Evolutionary conservation across 2,329 filamentous ascomycete species (phyloP), one percentile per base, ranked within the genome.

Genomic region (Hypocrella siamensis): DNA sequence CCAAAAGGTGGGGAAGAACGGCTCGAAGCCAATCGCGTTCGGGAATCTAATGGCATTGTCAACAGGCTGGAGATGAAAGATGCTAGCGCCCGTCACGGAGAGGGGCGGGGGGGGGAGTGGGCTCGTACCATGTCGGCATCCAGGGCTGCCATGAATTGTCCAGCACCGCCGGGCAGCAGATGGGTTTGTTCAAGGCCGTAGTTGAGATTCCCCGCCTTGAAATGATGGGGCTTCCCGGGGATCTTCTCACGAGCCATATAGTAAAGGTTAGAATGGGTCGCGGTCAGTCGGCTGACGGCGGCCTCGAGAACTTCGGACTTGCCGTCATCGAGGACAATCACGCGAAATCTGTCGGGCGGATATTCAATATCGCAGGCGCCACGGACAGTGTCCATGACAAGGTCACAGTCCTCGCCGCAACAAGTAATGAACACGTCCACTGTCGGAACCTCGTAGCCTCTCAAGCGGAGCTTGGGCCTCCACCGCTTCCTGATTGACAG

Each of bases 201-300:
- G 49, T 75, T 76, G 32, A 77, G 53, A 44, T 77, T 77, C 31
- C 72, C 71, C 2, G 72, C 70, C 54, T 77, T 77, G 57, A 70
- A 75, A 44, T 71, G 65, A 41, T 69, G 59, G 2, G 63, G 61
- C 21, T 59, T 51, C 6, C 61, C 61, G 4, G 59, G 58, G 28
- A 54, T 52, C 49, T 66, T 65, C 22, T 56, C 51, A 12, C 67
- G 62, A 2, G 66, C 58, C 44, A 65, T 58, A 47, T 73, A 73
- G 39, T 56, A 59, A 6, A 70, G 45, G 35, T 73, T 69, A 11
- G 57, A 56, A 34, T 58, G 65, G 7, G 49, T 51, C 19, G 47
- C 38, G 28, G 49, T 49, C 16, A 65, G 39, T 19, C 53, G 46
- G 4, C 51, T 42, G 17, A 66, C 44, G 2, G 51, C 51, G 3